These are phyloP conservation scores for Candida hispaniensis DNA, from an alignment of 805 yeast species.

Conservation along the genomic window DNA sequence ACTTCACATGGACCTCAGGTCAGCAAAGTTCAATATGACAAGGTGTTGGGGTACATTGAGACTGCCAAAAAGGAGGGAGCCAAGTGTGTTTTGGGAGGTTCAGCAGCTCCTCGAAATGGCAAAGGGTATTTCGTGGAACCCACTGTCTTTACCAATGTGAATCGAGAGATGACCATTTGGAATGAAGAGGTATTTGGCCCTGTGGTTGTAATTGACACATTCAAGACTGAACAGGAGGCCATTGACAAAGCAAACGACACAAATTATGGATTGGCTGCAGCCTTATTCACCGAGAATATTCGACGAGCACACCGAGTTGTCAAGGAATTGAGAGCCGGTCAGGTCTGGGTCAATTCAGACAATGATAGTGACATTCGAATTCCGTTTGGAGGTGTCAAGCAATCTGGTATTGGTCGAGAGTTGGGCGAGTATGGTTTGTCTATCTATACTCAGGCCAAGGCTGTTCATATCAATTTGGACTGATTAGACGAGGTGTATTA, in stretches of 20 bases:
- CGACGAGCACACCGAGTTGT: constrained; percentile 69
- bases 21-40: constrained; percentile 65
- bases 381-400: constrained; percentile 89
- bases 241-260: constrained; percentile 69
- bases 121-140: constrained; percentile 48
- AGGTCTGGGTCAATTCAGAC: constrained; percentile 84
- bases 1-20: constrained; percentile 90
- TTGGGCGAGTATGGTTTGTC: constrained; percentile 82
- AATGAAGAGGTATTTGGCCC: constrained; percentile 94
- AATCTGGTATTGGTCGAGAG: constrained; percentile 90
- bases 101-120: constrained; percentile 36
- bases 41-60: constrained; percentile 66
- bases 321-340: constrained; percentile 69
- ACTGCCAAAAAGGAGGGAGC: constrained; percentile 81
- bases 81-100: constrained; percentile 71
- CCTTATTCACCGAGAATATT: constrained; percentile 69
- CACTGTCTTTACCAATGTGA: constrained; percentile 77
- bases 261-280: constrained; percentile 66
- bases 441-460: constrained; percentile 75
- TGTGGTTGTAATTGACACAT: constrained; percentile 73
- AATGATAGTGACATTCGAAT: constrained; percentile 79
- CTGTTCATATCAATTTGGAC: constrained; percentile 41
- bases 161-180: constrained; percentile 61
- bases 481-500: no score
- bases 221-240: constrained; percentile 73